Evolutionary conservation across 2,329 filamentous ascomycete genomes (phyloP).

Genomic region (Hymenotorrendiella dingleyae): DNA sequence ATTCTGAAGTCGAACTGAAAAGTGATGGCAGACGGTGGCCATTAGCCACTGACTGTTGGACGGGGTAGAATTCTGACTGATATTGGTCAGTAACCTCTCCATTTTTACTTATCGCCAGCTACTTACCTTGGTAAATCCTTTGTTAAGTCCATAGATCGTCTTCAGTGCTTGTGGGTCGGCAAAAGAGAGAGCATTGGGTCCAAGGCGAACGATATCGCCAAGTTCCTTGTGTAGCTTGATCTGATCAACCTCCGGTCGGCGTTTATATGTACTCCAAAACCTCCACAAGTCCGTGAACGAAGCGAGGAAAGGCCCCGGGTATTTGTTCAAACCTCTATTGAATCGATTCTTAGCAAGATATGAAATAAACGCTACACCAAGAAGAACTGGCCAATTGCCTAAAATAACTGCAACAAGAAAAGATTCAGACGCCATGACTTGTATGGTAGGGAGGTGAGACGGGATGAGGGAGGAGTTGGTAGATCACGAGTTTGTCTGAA

Average conservation of each 20-base stretch:
- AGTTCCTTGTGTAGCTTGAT: conserved; percentile 62
- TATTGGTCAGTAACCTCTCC: not conserved
- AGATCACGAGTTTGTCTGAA: not conserved
- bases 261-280: conserved; percentile 60
- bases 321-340: conserved; percentile 57
- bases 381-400: conserved; percentile 38
- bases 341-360: conserved; percentile 46
- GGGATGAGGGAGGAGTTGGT: not conserved
- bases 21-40: conserved; percentile 64
- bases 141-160: conserved; percentile 75
- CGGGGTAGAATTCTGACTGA: conserved; percentile 73
- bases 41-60: conserved; percentile 67
- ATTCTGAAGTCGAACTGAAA: conserved; percentile 70
- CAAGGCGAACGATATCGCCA: conserved; percentile 69
- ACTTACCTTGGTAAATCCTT: conserved; percentile 68
- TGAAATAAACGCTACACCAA: conserved; percentile 30
- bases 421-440: conserved; percentile 18
- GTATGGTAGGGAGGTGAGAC: not conserved
- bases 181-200: conserved; percentile 70
- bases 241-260: conserved; percentile 62
- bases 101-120: not conserved
- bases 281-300: conserved; percentile 69
- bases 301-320: conserved; percentile 67
- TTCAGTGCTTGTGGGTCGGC: conserved; percentile 68
- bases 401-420: conserved; percentile 15